Base-by-base conservation (phyloP, 1,284 basidiomycete species). In the Cutaneotrichosporon cyanovorans region DNA sequence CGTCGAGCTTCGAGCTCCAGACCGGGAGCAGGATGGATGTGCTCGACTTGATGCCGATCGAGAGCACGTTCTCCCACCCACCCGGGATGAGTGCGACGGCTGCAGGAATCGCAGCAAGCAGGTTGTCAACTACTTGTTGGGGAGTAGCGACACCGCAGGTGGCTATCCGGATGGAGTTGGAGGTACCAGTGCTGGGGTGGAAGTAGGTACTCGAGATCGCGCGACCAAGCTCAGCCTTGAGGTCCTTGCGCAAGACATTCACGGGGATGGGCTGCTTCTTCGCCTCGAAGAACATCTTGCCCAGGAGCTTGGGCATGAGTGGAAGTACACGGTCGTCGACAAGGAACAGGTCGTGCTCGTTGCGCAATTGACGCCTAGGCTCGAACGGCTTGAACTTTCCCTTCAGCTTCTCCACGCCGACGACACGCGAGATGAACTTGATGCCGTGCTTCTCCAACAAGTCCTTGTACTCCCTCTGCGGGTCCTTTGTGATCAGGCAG, bases 261-360 rank as follows among this genome's bases (percentile, higher is more conserved):
- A 97, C 91, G 2, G 93, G 88, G 40, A 97, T 87, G 2, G 93
- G 93, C 68, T 92, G 87, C 88, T 97, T 98, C 73, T 96, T 96
- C 1, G 89, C 87, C 19, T 87, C 79, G 59, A 96, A 91, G 77
- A 90, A 97, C 59, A 85, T 86, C 52, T 81, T 84, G 19, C 93
- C 95, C 5, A 97, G 76, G 38, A 96, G 71, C 51, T 81, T 82
- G 3, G 93, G 93, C 51, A 97, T 77, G 46, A 90, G 73, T n/a
- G 85, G 83, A 20, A 95, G 75, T 32, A 98, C 79, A 32, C 91
- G 77, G 56, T 93, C 87, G 72, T 98, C 93, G 18, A 88, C 90
- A 30, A 98, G 76, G 74, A 97, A 98, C 53, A 97, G 63, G 6
- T 84, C 90, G 60, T 95, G 86, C 65, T 93, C 89, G 63, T 85